Base-by-base conservation (phyloP, 495 filamentous ascomycete genomes). In the Daldinia bambusicola region DNA sequence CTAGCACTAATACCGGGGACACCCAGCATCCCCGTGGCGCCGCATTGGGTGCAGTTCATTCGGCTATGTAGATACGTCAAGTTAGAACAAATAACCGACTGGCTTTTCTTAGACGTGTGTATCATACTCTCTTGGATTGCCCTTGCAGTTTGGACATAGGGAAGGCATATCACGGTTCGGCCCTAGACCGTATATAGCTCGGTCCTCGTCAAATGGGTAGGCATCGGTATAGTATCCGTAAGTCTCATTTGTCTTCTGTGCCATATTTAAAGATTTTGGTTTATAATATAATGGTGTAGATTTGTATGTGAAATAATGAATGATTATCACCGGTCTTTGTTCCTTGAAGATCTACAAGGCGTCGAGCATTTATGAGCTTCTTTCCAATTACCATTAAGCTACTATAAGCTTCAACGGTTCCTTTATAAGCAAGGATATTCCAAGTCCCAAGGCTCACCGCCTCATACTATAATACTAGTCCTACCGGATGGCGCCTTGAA, bases 51-150 rank as follows among this genome's bases (percentile, higher is more conserved):
- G 20, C 70, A 72, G 5, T 72, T 34, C 9, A 58, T 55, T 41
- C 70, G 70, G 40, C 70, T 72, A 60, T 51, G 13, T 53, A 7
- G 37, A 13, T 9, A 3, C 26, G 3, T 3, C 1, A 55, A 40
- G 5, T 68, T 48, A 65, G 57, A 34, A 50, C n/a, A 43, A 10
- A 6, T 8, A 22, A 40, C 20, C 0, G 6, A 12, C 7, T 5
- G 0, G 0, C 20, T 1, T 34, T 0, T 48, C 18, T 8, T 13
- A 12, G 4, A 2, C 18, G 1, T 13, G 4, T 7, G 9, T 16
- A 20, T 5, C 63, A 3, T 71, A 72, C 70, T 72, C 70, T 72
- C 70, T 65, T 20, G 70, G 70, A 26, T 72, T 72, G 32, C 70
- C 70, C 65, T 72, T 72, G 14, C 70, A 72, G 13, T 72, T 61